Conservation (phyloP, 306 rosid species). For the Ziziphus jujuba region DNA sequence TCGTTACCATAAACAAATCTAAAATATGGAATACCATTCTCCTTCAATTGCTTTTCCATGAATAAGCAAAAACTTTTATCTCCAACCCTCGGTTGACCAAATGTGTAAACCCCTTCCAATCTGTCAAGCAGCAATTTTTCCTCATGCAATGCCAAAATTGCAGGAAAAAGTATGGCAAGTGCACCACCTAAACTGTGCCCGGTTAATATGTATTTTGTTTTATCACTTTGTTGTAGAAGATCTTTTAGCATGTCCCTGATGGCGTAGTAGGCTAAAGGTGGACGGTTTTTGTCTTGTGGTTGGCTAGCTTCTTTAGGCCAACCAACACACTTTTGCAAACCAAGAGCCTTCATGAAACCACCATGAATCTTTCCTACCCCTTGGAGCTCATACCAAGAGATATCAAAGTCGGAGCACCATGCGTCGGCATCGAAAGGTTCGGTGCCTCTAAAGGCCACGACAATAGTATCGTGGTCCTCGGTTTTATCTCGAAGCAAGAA, state of each 20-base stretch:
- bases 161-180: conserved; percentile 31
- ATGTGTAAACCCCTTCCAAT: conserved; percentile 71
- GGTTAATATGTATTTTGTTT: conserved; percentile 18
- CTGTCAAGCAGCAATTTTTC: conserved; percentile 58
- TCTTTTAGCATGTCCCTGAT: conserved; percentile 19
- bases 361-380: conserved; percentile 65
- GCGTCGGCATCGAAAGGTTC: conserved; percentile 75
- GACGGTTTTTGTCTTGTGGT: conserved; percentile 11
- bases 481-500: conserved; percentile 49
- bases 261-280: conserved; percentile 53
- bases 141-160: conserved; percentile 45
- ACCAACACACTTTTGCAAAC: conserved; percentile 47
- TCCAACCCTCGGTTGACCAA: conserved; percentile 94
- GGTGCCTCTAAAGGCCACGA: conserved; percentile 79
- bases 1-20: conserved; percentile 78
- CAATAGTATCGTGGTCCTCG: conserved; percentile 44
- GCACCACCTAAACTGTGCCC: conserved; percentile 42
- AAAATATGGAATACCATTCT: conserved; percentile 46
- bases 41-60: conserved; percentile 51
- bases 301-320: conserved; percentile 43
- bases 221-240: conserved; percentile 14
- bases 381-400: conserved; percentile 68
- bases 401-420: conserved; percentile 77
- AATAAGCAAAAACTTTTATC: conserved; percentile 40
- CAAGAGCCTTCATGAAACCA: conserved; percentile 83